Base-by-base conservation (phyloP, 108 stramenopile species). In the Cyclostephanos tholiformis region DNA sequence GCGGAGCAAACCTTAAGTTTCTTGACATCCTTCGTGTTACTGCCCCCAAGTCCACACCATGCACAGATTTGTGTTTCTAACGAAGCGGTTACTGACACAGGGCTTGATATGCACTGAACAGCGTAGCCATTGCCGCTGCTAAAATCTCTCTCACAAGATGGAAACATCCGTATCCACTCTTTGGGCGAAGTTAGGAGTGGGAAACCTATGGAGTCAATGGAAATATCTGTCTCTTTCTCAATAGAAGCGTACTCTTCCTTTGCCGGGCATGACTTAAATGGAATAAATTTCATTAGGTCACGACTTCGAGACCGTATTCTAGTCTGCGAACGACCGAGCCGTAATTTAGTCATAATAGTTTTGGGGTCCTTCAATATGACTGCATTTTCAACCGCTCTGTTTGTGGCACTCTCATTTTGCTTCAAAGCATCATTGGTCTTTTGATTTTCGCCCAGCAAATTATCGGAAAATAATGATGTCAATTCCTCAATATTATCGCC, bases 1-100 rank as follows among this genome's bases (percentile, higher is more conserved):
- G 53, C 53, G 53, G 53, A 55, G 4, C 53, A 55, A 26, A 55
- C 11, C 53, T 55, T 55, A 10, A 55, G 26, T 27, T 55, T 55
- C 53, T 55, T 55, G 53, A 27, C 23, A 55, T 8, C 26, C 25
- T 55, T 27, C 25, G 9, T 20, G 53, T 55, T 27, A 11, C 26
- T 27, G 53, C 23, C 53, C 9, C 53, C 14, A 19, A 26, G 7
- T 10, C 53, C 26, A 26, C 53, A 55, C 53, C 53, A 55, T 55
- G 53, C 53, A 27, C 53, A 55, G 13, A 6, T 55, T 0, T 2
- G 53, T 55, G 53, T 25, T 55, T 26, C 23, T 20, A 55, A 55
- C 44, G 44, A 46, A 3, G 44, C 16, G 12, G 23, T 16, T 26
- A 26, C 23, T 55, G 23, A 26, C 23, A 26, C 53, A 26, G 53